phyloP scores from a whole-genome alignment of 179 eudicot species.

The Spergularia azorica region DNA sequence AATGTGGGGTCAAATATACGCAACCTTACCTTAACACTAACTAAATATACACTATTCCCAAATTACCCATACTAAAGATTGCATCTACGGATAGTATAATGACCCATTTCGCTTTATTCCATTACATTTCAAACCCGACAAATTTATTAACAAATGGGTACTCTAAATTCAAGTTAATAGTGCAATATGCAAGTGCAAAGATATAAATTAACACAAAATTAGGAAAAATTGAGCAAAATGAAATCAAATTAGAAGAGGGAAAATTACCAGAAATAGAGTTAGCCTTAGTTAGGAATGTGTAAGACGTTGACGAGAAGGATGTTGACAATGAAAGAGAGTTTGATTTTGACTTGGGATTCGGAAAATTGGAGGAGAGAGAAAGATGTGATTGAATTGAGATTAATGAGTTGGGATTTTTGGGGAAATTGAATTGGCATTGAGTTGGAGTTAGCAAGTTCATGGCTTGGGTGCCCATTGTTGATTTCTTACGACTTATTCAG shows the following conservation, averaged over 20 bases:
- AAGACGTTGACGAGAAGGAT: constrained; percentile 15
- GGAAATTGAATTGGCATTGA: background rate
- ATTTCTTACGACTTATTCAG: no score
- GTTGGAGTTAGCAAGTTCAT: constrained; percentile 16
- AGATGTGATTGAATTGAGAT: background rate
- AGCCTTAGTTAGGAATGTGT: constrained; percentile 12
- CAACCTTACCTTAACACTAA: no score
- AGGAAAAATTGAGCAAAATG: background rate
- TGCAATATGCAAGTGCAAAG: background rate
- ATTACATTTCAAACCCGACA: no score
- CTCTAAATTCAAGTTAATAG: background rate
- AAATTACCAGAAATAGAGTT: constrained; percentile 15
- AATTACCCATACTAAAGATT: no score
- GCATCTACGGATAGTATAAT: no score
- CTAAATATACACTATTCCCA: background rate
- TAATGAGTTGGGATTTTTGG: background rate
- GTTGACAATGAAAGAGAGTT: background rate
- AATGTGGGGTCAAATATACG: no score
- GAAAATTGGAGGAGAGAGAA: background rate
- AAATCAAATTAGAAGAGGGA: background rate
- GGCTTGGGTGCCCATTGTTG: constrained; percentile 7
- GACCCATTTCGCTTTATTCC: no score
- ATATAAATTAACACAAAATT: background rate
- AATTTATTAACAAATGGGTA: background rate
- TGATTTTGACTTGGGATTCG: background rate